Conservation (phyloP, 495 filamentous ascomycete genomes). For the Saxophila tyrrhenica region DNA sequence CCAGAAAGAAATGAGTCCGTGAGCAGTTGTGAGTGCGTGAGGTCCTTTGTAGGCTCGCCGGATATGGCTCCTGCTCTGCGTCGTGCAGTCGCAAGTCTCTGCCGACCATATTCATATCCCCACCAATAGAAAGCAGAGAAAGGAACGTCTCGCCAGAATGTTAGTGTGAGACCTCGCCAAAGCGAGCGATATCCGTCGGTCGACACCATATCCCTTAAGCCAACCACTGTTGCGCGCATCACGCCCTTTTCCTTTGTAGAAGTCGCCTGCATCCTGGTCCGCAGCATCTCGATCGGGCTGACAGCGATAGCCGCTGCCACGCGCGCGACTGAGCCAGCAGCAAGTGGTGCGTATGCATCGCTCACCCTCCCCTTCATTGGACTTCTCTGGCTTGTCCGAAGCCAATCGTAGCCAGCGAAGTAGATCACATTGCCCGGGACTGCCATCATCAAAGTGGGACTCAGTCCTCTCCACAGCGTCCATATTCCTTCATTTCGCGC, state of each 20-base stretch:
- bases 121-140: slow-evolving; percentile 97
- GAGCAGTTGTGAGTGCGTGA: slow-evolving; percentile 58
- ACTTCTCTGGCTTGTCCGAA: slow-evolving; percentile 58
- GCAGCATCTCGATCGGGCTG: slow-evolving; percentile 87
- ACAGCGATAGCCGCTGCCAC: slow-evolving; percentile 72
- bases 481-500: slow-evolving; percentile 83
- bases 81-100: slow-evolving; percentile 50
- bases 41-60: neutral
- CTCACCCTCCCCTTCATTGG: slow-evolving; percentile 50
- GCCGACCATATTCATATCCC: slow-evolving; percentile 79
- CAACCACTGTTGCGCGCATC: slow-evolving; percentile 63
- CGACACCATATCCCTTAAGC: slow-evolving; percentile 67
- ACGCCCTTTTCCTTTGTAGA: slow-evolving; percentile 43
- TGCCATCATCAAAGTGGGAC: slow-evolving; percentile 86
- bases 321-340: slow-evolving; percentile 68
- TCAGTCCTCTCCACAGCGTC: slow-evolving; percentile 86
- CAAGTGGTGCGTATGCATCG: slow-evolving; percentile 62
- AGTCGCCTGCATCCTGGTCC: slow-evolving; percentile 78
- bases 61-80: slow-evolving; percentile 29
- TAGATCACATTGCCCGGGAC: slow-evolving; percentile 96
- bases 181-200: slow-evolving; percentile 65
- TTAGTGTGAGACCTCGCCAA: slow-evolving; percentile 87
- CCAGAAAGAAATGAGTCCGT: slow-evolving; percentile 82
- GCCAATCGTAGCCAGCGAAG: slow-evolving; percentile 95
- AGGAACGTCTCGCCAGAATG: slow-evolving; percentile 92